Evolutionary conservation across 192 early-diverging fungal genomes (phyloP), one percentile per base, ranked within the genome.

Genomic region (Powellomyces hirtus): DNA sequence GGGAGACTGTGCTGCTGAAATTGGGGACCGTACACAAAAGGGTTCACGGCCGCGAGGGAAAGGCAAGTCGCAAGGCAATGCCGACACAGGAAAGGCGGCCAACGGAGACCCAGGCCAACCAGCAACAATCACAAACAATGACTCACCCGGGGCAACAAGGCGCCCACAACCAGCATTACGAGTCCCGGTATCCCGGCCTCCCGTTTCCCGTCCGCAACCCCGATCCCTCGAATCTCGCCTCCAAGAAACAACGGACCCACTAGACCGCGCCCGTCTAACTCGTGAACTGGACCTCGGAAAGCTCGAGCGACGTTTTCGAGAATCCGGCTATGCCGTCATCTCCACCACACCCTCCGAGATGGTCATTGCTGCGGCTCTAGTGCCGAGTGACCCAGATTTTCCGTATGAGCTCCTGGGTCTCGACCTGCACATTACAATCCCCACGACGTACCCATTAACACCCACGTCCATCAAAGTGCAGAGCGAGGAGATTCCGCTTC

Each of bases 381-480:
- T 42, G 2, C 66, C 66, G 16, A 35, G 55, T 0, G 66, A 68
- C 38, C 66, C 66, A 7, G 66, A 68, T 33, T 68, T 68, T 59
- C 66, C 66, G 5, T 68, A 46, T 42, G 66, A 68, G 2, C 45
- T 68, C 16, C 29, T 7, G 5, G 53, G 53, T 2, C 31, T 56
- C 27, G 53, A 56, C 4, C 38, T 61, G 59, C n/a, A 61, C 11
- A 61, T 61, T 29, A 40, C 38, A 2, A 16, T 61, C 79, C 59
- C 35, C 20, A 20, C 34, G 4, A 61, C n/a, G n/a, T 61, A 61
- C 40, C 59, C 59, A 6, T 27, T 61, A 7, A 61, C 38, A 11
- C 59, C 59, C n/a, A 14, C 36, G n/a, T 7, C 34, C 2, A 61
- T 61, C 4, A n/a, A 18, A 4, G 66, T 68, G 29, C n/a, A 26